These are phyloP conservation scores for Dalechampia spathulata DNA, from an alignment of 441 rosid genomes.

Conservation along the genomic window DNA sequence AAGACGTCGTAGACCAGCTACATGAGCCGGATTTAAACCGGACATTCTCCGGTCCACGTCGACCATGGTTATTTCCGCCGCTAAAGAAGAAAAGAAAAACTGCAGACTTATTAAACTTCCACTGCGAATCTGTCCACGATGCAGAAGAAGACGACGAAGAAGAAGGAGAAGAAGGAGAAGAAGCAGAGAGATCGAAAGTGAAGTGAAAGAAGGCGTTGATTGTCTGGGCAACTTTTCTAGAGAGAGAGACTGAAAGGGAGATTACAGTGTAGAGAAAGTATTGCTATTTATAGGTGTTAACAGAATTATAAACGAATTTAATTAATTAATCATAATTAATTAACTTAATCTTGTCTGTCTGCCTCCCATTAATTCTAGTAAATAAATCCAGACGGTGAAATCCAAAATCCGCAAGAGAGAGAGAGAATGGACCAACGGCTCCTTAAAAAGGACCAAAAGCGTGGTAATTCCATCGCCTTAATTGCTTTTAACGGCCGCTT, in stretches of 20 bases:
- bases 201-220: constrained; percentile 10
- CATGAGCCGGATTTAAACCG: constrained; percentile 84
- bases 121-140: no score
- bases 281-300: constrained; percentile 32
- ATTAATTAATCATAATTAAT: no score
- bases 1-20: constrained; percentile 91
- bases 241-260: background rate
- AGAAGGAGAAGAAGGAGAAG: background rate
- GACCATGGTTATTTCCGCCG: constrained; percentile 54
- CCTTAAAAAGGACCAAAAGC: constrained; percentile 13
- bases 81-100: no score
- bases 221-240: background rate
- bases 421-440: constrained; percentile 23
- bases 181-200: background rate
- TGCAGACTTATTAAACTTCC: no score
- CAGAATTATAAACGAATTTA: no score
- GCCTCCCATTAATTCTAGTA: no score
- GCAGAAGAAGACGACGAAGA: no score
- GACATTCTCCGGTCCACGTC: constrained; percentile 95
- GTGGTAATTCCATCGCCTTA: no score
- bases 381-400: constrained; percentile 9
- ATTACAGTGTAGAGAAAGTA: background rate
- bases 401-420: no score
- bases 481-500: no score
- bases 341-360: background rate